These are phyloP conservation scores for Phytopythium cucurbitacearum DNA, from an alignment of 352 stramenopile genomes.

Conservation along the genomic window DNA sequence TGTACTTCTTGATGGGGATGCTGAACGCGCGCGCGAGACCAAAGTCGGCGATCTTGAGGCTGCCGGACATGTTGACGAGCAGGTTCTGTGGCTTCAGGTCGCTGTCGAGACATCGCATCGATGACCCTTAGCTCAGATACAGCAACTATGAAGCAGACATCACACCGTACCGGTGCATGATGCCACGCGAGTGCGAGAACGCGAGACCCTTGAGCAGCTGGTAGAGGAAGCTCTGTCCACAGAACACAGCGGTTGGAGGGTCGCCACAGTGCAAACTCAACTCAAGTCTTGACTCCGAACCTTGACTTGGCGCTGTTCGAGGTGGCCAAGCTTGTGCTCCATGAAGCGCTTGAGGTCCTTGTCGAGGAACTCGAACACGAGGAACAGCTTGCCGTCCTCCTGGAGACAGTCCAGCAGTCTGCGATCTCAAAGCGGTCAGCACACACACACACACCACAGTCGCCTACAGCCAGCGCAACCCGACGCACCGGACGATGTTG, in stretches of 20 bases:
- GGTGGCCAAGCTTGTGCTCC: slow-evolving; percentile 79
- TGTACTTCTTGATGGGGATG: slow-evolving; percentile 96
- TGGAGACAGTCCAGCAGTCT: slow-evolving; percentile 94
- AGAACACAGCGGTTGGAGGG: not conserved
- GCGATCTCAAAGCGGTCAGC: not conserved
- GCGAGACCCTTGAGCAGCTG: slow-evolving; percentile 85
- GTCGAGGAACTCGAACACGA: slow-evolving; percentile 99
- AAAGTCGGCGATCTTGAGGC: slow-evolving; percentile 99
- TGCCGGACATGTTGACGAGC: slow-evolving; percentile 91
- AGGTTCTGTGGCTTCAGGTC: slow-evolving; percentile 99
- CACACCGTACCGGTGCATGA: slow-evolving; percentile 78
- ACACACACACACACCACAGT: not conserved
- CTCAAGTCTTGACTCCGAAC: slow-evolving; percentile 7
- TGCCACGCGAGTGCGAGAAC: slow-evolving; percentile 83
- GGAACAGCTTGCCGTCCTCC: slow-evolving; percentile 94
- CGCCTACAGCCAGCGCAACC: no score
- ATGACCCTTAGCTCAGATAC: no score
- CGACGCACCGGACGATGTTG: slow-evolving; percentile 94
- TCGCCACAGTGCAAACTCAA: not conserved
- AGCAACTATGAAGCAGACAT: not conserved
- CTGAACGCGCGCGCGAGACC: slow-evolving; percentile 96
- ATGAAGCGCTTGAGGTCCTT: slow-evolving; percentile 97
- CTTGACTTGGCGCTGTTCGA: slow-evolving; percentile 65
- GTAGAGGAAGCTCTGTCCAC: slow-evolving; percentile 60
- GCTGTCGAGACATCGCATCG: slow-evolving; percentile 21